Base-by-base conservation (phyloP, 2,329 filamentous ascomycete species). In the Xylariaceae sp. region DNA sequence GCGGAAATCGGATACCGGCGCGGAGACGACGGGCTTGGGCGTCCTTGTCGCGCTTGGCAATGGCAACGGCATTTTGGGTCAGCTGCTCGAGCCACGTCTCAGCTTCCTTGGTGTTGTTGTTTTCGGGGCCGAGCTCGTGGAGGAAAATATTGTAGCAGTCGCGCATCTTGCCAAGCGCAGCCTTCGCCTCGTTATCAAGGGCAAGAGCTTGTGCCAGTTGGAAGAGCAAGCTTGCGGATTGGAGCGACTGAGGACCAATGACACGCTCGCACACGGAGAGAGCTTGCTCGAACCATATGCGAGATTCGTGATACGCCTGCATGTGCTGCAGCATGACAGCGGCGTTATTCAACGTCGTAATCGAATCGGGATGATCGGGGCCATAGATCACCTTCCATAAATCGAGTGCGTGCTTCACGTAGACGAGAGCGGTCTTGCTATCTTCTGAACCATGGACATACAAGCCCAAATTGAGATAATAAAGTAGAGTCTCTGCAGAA, bases 351-450 rank as follows among this genome's bases (percentile, higher is more conserved):
- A 97, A 88, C 13, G 94, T 97, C 7, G 95, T 99, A 74, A 99
- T 97, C 7, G 92, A 96, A 75, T 99, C 94, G 3, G 94, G 94
- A 74, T 99, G 94, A 66, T 91, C 89, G 24, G 88, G 79, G 26
- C 94, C 94, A 70, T 97, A 99, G 66, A 97, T 93, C 65, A 97
- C 84, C 79, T 96, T 97, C 93, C 93, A 97, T 58, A 99, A 80
- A 70, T 94, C 87, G 62, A 99, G 83, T 6, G 94, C 94, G 71
- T 99, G 94, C 71, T 90, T 91, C 61, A 95, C 88, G 70, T 96
- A 97, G 10, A 84, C 81, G 50, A 99, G 79, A n/a, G 93, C 94
- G 54, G 84, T 82, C 74, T 87, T 89, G 69, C 92, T 97, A 71
- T 97, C 93, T 60, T 92, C 92, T 43, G 86, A 88, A 56, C 92